Base-by-base conservation (phyloP, 345 rosid species). In the Populus deltoides region DNA sequence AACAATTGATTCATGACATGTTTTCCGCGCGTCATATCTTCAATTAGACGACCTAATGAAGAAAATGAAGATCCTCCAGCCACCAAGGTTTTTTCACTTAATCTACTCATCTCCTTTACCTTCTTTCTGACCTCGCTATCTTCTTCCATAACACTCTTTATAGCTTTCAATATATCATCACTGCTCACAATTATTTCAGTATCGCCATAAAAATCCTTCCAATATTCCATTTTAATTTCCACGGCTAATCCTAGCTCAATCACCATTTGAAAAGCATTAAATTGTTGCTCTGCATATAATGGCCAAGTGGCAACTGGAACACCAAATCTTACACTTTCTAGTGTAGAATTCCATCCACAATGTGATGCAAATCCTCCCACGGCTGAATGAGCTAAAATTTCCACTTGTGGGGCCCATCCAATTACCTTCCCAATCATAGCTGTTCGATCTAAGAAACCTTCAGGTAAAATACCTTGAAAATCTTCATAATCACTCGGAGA, bases 341-440 rank as follows among this genome's bases (percentile, higher is more conserved):
- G 61, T 4, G 24, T 78, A 0, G 80, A 77, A 31, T 77, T 77
- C 80, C 80, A 77, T 12, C 81, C 81, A 27, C 81, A 79, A 18
- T 79, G 81, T 3, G 81, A 79, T 10, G 68, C 61, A 45, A 79
- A 79, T 1, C 73, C 74, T 67, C 63, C 73, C 1, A 73, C 11
- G 0, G 81, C 63, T 31, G 51, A 8, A 41, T 79, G 81, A 3
- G 43, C 62, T 25, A 79, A 6, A 6, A 79, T 16, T 0, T 51
- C 72, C 16, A 43, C 53, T 39, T 79, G 81, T 20, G 81, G 81
- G 0, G 81, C 81, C 81, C 81, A 79, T 12, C 74, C 81, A 7
- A 79, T 79, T 0, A 79, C 8, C 59, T 57, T 79, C 6, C 81
- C 81, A 25, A 55, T 55, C 22, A 2, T 55, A 27, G 17, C 68